phyloP scores from a whole-genome alignment of 1,284 basidiomycete species.

The Crepidotus sp. region DNA sequence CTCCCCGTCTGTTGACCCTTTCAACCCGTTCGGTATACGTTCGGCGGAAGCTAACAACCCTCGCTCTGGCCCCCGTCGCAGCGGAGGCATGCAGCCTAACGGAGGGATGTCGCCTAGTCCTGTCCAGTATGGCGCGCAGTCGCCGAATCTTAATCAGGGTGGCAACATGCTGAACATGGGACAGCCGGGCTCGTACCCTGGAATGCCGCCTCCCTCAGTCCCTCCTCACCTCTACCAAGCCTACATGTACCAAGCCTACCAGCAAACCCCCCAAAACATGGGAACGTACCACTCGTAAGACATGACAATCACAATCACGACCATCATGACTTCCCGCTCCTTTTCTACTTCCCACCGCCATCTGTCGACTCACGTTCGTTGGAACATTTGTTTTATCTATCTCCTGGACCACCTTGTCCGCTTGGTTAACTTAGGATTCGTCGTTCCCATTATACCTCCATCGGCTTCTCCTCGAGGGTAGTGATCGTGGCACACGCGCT shows the following conservation, averaged over 20 bases:
- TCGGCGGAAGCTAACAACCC: constrained; percentile 51
- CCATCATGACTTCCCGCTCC: constrained; percentile 16
- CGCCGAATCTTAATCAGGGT: constrained; percentile 41
- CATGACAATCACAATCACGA: constrained; percentile 22
- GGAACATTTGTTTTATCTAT: constrained; percentile 14
- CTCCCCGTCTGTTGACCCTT: constrained; percentile 60
- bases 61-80: constrained; percentile 46
- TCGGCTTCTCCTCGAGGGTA: background rate
- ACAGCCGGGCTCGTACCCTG: constrained; percentile 54
- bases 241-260: constrained; percentile 76
- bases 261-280: constrained; percentile 65
- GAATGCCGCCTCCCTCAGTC: constrained; percentile 50
- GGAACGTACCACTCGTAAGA: constrained; percentile 64
- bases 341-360: constrained; percentile 14
- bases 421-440: constrained; percentile 16
- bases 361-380: constrained; percentile 16
- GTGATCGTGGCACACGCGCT: constrained; percentile 4
- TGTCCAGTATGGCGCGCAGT: constrained; percentile 51
- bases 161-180: constrained; percentile 51
- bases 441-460: constrained; percentile 14
- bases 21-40: constrained; percentile 65
- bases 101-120: constrained; percentile 33
- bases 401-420: constrained; percentile 10
- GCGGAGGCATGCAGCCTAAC: constrained; percentile 29
- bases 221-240: constrained; percentile 69